Conservation (phyloP, 768 basidiomycete species). For the Xerocomus potaroensis region DNA sequence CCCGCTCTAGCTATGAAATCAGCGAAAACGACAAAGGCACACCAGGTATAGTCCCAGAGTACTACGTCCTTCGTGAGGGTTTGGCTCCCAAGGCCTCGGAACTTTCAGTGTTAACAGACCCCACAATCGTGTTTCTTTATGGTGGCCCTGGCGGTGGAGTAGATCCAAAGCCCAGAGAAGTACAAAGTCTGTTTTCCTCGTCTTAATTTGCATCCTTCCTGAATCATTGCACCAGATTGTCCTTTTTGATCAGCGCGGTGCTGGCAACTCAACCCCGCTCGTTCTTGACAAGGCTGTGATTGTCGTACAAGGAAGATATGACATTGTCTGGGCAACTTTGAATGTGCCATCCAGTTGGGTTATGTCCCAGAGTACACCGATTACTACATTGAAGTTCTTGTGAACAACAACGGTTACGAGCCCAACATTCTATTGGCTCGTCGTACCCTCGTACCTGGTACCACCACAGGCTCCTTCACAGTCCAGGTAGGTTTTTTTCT, state of each 20-base stretch:
- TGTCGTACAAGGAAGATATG: slow-evolving; percentile 84
- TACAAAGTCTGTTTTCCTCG: slow-evolving; percentile 77
- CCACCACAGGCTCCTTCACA: slow-evolving; percentile 12
- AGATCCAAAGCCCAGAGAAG: slow-evolving; percentile 58
- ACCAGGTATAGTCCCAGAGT: slow-evolving; percentile 54
- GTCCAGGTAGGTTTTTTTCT: slow-evolving; percentile 10
- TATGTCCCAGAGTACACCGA: slow-evolving; percentile 25
- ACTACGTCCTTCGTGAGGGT: too few species aligned
- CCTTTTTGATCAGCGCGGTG: slow-evolving; percentile 86
- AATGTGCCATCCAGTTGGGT: slow-evolving; percentile 22
- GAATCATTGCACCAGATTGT: slow-evolving; percentile 51
- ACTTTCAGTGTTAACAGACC: too few species aligned
- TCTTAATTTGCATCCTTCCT: not conserved
- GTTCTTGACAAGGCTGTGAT: slow-evolving; percentile 33
- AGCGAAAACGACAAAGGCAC: slow-evolving; percentile 73
- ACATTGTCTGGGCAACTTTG: slow-evolving; percentile 63
- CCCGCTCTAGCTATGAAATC: slow-evolving; percentile 62
- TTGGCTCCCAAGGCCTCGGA: too few species aligned
- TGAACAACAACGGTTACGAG: slow-evolving; percentile 29
- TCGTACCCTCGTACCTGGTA: slow-evolving; percentile 8
- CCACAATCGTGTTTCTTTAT: slow-evolving; percentile 77
- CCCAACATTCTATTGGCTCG: slow-evolving; percentile 29
- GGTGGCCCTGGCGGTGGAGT: slow-evolving; percentile 83
- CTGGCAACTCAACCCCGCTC: slow-evolving; percentile 83
- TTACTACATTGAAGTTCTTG: slow-evolving; percentile 33